phyloP scores from a whole-genome alignment of 192 early-diverging fungal genomes.

The Lunasporangiospora selenospora region DNA sequence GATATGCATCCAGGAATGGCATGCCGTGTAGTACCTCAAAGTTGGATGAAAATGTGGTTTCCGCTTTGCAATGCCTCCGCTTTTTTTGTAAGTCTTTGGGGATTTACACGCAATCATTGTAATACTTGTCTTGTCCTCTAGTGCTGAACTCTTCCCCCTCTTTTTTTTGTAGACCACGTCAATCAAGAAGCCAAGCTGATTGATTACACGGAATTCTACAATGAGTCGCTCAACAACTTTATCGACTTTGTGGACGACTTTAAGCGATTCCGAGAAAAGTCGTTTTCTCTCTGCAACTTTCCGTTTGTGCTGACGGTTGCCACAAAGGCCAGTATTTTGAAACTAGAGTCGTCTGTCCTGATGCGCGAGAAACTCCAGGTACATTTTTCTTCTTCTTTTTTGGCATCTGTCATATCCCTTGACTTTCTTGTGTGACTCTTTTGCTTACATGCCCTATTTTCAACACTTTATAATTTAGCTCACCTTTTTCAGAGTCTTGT shows the following conservation, averaged over 20 bases:
- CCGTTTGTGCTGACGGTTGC: slow-evolving; percentile 75
- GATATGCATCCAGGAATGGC: slow-evolving; percentile 15
- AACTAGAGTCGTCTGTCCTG: slow-evolving; percentile 72
- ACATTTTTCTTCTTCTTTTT: background rate
- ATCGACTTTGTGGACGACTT: slow-evolving; percentile 82
- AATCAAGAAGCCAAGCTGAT: slow-evolving; percentile 65
- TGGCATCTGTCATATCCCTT: background rate
- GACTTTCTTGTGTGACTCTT: background rate
- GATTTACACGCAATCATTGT: background rate
- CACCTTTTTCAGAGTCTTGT: slow-evolving; percentile 81
- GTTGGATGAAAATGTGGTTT: slow-evolving; percentile 32
- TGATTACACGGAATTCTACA: slow-evolving; percentile 73
- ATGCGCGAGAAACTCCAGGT: slow-evolving; percentile 73
- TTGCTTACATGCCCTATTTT: background rate
- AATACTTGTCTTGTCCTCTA: background rate
- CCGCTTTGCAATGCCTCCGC: slow-evolving; percentile 31
- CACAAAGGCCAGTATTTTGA: slow-evolving; percentile 77
- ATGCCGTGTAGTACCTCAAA: slow-evolving; percentile 30
- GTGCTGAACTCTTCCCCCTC: slow-evolving; percentile 12
- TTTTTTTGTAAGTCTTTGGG: slow-evolving; percentile 29
- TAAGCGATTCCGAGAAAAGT: slow-evolving; percentile 66
- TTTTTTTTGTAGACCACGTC: slow-evolving; percentile 58
- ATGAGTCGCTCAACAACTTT: slow-evolving; percentile 69
- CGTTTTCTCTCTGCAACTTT: slow-evolving; percentile 78
- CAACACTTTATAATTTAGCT: slow-evolving; percentile 38